Conservation (phyloP, 805 yeast genomes). For the Priceomyces castillae region DNA sequence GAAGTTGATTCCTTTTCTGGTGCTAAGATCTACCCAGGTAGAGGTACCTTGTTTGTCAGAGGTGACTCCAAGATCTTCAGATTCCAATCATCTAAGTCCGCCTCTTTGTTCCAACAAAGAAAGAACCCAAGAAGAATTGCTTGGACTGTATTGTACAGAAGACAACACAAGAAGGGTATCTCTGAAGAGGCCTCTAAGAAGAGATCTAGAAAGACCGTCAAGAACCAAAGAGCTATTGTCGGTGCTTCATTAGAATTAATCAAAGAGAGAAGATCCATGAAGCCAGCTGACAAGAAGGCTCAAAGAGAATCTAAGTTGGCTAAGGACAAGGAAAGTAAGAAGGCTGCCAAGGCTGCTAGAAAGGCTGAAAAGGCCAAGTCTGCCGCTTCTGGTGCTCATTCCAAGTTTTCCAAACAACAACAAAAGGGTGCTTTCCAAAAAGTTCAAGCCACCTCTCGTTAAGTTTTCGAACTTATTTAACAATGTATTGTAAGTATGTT, state of each 20-base stretch:
- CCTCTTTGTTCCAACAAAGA: conserved; percentile 98
- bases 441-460: conserved; percentile 96
- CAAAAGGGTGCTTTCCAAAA: conserved; percentile 98
- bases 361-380: conserved; percentile 87
- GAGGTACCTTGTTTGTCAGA: conserved; percentile 98
- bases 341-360: conserved; percentile 90
- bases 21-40: conserved; percentile 99
- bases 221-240: conserved; percentile 98
- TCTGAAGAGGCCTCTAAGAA: conserved; percentile 97
- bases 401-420: conserved; percentile 87
- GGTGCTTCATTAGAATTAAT: conserved; percentile 99
- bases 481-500: conserved; percentile 11
- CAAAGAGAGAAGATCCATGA: conserved; percentile 93
- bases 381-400: conserved; percentile 67
- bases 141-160: conserved; percentile 99
- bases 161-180: conserved; percentile 99
- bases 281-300: conserved; percentile 98
- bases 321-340: conserved; percentile 84
- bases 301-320: conserved; percentile 88
- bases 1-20: conserved; percentile 99
- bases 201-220: conserved; percentile 95
- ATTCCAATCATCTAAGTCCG: conserved; percentile 96
- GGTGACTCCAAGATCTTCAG: conserved; percentile 99
- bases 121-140: conserved; percentile 99
- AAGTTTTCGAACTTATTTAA: conserved; percentile 30